phyloP scores from a whole-genome alignment of 169 alveolate species.

The Cryptosporidium ubiquitum region DNA sequence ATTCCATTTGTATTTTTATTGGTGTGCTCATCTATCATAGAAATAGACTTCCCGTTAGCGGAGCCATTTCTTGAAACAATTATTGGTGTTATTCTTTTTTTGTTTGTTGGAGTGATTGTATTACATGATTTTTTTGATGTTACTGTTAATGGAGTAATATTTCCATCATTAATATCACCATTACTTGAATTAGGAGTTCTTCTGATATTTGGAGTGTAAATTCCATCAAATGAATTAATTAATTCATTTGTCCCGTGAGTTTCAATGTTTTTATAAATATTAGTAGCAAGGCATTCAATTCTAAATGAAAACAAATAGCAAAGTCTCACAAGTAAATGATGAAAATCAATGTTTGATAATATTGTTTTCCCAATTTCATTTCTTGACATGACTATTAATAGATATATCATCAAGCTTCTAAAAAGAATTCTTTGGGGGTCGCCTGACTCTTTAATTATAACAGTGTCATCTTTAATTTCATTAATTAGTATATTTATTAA shows the following conservation, averaged over 20 bases:
- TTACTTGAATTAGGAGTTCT: slow-evolving; percentile 8
- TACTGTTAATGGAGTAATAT: background rate
- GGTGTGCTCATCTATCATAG: background rate
- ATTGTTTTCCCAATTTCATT: background rate
- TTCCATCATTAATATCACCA: slow-evolving; percentile 15
- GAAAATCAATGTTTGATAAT: slow-evolving; percentile 21
- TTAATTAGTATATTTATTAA: slow-evolving; percentile 7
- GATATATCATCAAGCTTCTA: slow-evolving; percentile 55
- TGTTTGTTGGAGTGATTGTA: slow-evolving; percentile 3
- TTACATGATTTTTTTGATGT: slow-evolving; percentile 23
- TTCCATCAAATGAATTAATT: background rate
- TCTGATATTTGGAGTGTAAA: slow-evolving; percentile 1
- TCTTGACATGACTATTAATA: background rate
- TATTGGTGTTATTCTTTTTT: slow-evolving; percentile 36
- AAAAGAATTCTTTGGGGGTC: slow-evolving; percentile 38
- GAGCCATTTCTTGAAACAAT: slow-evolving; percentile 12
- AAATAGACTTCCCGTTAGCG: background rate
- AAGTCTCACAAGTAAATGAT: slow-evolving; percentile 5
- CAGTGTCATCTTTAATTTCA: slow-evolving; percentile 36
- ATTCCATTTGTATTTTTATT: background rate
- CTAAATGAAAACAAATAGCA: slow-evolving; percentile 48
- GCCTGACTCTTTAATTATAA: slow-evolving; percentile 29
- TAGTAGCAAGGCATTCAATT: slow-evolving; percentile 38
- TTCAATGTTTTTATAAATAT: slow-evolving; percentile 16
- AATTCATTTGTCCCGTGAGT: background rate